Evolutionary conservation across 768 basidiomycete genomes (phyloP), one percentile per base, ranked within the genome.

Genomic region (Rhodotorula graminis): DNA sequence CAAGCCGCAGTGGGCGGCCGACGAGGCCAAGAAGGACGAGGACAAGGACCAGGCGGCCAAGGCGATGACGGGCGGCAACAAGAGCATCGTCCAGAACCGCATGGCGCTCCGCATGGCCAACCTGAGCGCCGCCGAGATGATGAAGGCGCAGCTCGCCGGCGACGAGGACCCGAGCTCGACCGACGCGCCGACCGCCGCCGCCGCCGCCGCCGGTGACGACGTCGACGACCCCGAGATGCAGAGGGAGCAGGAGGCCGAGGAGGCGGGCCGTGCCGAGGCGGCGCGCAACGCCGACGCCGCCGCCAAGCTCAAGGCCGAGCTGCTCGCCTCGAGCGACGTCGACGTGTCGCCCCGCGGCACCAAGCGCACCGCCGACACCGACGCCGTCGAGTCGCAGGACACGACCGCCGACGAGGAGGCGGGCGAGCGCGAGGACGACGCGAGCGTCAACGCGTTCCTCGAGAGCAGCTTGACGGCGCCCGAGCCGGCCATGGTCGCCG

Each of bases 41-140:
- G 47, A 49, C n/a, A 23, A 62, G 53, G 33, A 40, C 16, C 49
- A 27, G 6, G 31, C 50, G 40, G 31, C 19, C 14, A 16, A 40
- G 61, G 91, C 93, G 81, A 87, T 95, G 70, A 92, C 94, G 42
- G 89, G 89, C 61, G 95, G 95, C 81, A 87, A 92, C 55, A 87
- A 87, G 74, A 91, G 90, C 37, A 92, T 96, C n/a, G 60, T 61
- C 12, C 42, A 42, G 42, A 61, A 61, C 75, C 88, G 94, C 71
- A 88, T 95, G 87, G 95, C 95, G 42, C 42, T 61, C 73, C 88
- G 94, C 72, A 88, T 95, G 87, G 95, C 95, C 44, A 98, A 98
- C 80, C 87, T 98, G 88, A 92, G 88, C 83, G 95, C 95, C 58
- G 94, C 94, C 67, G 92, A 98, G 80, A 86, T 89, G 80, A 84